Evolutionary conservation across 106 monocot genomes (phyloP), one percentile per base, ranked within the genome.

Genomic region (Acanthochlamys bracteata): DNA sequence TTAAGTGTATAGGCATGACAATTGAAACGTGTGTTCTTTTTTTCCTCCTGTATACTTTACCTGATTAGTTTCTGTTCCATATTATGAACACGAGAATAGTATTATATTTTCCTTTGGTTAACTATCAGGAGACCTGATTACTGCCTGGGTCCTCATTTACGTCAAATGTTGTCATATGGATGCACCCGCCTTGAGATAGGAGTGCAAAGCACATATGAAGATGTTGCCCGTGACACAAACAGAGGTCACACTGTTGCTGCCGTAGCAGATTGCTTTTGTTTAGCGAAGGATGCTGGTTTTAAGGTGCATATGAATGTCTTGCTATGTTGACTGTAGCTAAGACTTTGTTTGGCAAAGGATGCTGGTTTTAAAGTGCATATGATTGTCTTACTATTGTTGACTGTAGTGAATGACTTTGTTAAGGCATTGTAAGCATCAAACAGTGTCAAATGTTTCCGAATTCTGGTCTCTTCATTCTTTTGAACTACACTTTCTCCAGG

Each of bases 281-380:
- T 98, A 61, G 91, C 98, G 23, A 98, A 98, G 77, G 98, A 98
- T 98, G 92, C 98, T 76, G 98, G 98, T 43, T 98, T 98, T 73
- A 98, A 98, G 92, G 98, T 98, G 60, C 59, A 9, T 17, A 59
- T 54, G 13, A 54, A n/a, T n/a, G n/a, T n/a, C n/a, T n/a, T 43
- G 43, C 43, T 43, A 43, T 8, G 43, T 43, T 43, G 10, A 43
- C 13, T 43, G 10, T 43, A 8, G n/a, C n/a, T n/a, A n/a, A n/a
- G n/a, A n/a, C n/a, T 98, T 72, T 91, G 92, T 46, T 88, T 98
- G 65, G 91, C 98, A 24, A 98, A 98, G 77, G 98, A 98, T 98
- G 92, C 98, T 76, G 98, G 98, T 43, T 98, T 98, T 73, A 98
- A 98, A 88, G 98, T 98, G 60, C 59, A 9, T 17, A 59, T 54